These are phyloP conservation scores for Phallus indusiatus DNA, from an alignment of 768 basidiomycete genomes.

Conservation along the genomic window DNA sequence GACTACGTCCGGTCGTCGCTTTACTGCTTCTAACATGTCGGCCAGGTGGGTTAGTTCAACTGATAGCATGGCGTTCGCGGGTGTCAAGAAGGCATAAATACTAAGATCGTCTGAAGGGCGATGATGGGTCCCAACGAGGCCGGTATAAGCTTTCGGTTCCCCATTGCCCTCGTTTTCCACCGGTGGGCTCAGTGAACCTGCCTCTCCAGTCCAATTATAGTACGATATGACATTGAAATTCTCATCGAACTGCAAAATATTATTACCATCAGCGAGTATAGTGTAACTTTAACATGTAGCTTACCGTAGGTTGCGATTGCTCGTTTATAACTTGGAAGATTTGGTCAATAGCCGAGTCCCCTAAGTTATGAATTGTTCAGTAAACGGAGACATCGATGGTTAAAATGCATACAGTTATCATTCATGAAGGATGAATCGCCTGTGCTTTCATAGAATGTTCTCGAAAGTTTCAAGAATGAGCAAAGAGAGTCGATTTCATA, in stretches of 20 bases:
- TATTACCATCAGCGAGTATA: background rate
- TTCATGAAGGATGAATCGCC: conserved; percentile 67
- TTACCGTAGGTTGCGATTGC: conserved; percentile 51
- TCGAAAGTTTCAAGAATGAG: conserved; percentile 69
- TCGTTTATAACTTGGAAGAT: conserved; percentile 71
- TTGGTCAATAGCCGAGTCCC: conserved; percentile 57
- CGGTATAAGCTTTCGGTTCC: conserved; percentile 67
- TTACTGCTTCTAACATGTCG: conserved; percentile 42
- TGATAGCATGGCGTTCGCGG: conserved; percentile 77
- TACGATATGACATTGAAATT: conserved; percentile 68
- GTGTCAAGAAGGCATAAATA: conserved; percentile 62
- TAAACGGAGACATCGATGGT: background rate
- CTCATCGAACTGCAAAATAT: conserved; percentile 39
- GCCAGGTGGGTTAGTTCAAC: conserved; percentile 60
- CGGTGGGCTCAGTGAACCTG: conserved; percentile 50
- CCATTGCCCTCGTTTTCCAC: conserved; percentile 64
- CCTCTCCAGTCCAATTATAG: conserved; percentile 75
- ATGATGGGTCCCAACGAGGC: conserved; percentile 68
- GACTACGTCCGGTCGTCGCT: conserved; percentile 42
- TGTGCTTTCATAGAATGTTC: conserved; percentile 64
- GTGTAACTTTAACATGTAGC: background rate
- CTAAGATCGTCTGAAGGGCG: conserved; percentile 70
- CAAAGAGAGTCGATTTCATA: conserved; percentile 77
- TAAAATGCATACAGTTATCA: conserved; percentile 39
- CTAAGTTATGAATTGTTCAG: conserved; percentile 18